Base-by-base conservation (phyloP, 2,329 filamentous ascomycete genomes). In the Orbilia oligospora region DNA sequence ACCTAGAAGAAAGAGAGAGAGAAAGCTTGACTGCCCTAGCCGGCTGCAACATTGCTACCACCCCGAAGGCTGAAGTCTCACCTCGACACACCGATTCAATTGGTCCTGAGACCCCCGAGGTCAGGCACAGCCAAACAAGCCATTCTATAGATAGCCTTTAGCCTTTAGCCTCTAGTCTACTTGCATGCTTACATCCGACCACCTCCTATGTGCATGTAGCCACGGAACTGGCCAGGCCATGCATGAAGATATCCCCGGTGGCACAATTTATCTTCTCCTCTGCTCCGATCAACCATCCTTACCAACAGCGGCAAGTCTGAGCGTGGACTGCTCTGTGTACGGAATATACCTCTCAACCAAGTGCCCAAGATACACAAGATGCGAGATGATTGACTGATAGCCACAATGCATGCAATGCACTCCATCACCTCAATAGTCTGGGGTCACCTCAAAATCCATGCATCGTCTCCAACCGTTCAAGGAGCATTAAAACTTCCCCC, bases 401-500 rank as follows among this genome's bases (percentile, higher is more conserved):
- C 33, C 56, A 44, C 56, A 24, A 38, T 58, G 56, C 30, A 38
- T 58, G 56, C n/a, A 38, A 46, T 46, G 44, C 44, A 46, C 27
- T 58, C 53, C 53, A 58, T 20, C 24, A 14, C n/a, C 12, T 20
- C 44, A 9, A n/a, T n/a, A n/a, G n/a, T n/a, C n/a, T n/a, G n/a
- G n/a, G n/a, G n/a, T n/a, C n/a, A n/a, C n/a, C n/a, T n/a, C n/a
- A 41, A 41, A n/a, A 55, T 58, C 53, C 30, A 58, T 58, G 53
- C 36, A 44, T 61, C 56, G 56, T 44, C 56, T 61, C 56, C 56
- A 61, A 20, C 56, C 56, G 56, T 61, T 61, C 56, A 30, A 44
- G 56, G 56, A 61, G 56, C 56, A 61, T 61, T 61, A 41, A 44
- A 20, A 22, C 4, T 58, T 61, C 20, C 20, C 56, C 41, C n/a